These are phyloP conservation scores for Stemphylium lycopersici DNA, from an alignment of 2,329 filamentous ascomycete species.

Conservation along the genomic window DNA sequence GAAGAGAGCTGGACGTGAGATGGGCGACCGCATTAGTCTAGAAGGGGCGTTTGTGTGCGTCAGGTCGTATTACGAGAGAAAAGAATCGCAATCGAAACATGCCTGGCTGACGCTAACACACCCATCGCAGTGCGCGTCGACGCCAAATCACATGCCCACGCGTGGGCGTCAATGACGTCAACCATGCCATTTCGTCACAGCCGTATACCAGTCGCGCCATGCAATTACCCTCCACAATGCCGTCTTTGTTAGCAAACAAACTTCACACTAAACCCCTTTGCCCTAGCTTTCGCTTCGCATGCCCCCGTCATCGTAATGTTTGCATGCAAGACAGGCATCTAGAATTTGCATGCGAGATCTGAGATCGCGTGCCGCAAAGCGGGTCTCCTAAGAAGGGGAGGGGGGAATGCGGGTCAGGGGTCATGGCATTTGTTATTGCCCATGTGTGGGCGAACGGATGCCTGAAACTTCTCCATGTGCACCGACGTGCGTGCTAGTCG, in stretches of 20 bases:
- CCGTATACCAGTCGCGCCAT: background rate
- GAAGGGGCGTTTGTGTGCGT: too few relatives aligned
- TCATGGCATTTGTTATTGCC: conserved; percentile 6
- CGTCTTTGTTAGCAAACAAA: background rate
- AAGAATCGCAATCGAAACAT: background rate
- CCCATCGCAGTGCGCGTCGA: conserved; percentile 5
- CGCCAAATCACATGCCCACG: conserved; percentile 15
- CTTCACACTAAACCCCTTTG: background rate
- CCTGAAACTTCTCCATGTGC: conserved; percentile 9
- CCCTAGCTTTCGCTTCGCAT: background rate
- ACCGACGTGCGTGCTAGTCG: background rate
- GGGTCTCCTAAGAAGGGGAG: background rate
- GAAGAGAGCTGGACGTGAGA: background rate
- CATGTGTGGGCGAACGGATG: background rate
- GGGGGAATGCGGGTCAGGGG: background rate
- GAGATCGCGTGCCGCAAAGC: conserved; percentile 6
- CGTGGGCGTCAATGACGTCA: conserved; percentile 10
- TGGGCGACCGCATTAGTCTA: background rate
- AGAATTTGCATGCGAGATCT: conserved; percentile 11
- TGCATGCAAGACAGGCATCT: background rate
- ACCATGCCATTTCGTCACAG: background rate
- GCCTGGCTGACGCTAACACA: background rate
- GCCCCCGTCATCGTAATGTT: background rate
- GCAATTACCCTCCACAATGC: background rate
- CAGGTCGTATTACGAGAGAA: too few relatives aligned